These are phyloP conservation scores for Brettanomyces anomalus DNA, from an alignment of 805 yeast genomes.

Conservation along the genomic window DNA sequence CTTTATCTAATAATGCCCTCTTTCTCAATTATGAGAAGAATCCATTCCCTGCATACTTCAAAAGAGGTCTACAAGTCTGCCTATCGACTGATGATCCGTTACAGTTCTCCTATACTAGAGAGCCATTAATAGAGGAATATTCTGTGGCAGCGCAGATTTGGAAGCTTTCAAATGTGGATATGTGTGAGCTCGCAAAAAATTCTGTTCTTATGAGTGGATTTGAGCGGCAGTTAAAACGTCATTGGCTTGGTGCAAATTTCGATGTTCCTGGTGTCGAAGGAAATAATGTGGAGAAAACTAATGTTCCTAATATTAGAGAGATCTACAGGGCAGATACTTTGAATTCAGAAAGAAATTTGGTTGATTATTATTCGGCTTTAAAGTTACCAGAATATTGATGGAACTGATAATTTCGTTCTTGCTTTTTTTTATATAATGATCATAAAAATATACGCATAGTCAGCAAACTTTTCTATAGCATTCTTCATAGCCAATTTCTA, in stretches of 20 bases:
- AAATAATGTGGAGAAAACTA: constrained; percentile 86
- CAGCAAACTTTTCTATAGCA: too few relatives aligned
- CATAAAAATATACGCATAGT: too few relatives aligned
- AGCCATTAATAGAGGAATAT: constrained; percentile 94
- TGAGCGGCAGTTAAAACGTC: constrained; percentile 76
- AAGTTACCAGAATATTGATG: neutral
- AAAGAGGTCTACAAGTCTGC: constrained; percentile 89
- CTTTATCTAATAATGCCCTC: constrained; percentile 91
- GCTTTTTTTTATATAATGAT: too few relatives aligned
- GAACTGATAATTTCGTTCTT: neutral
- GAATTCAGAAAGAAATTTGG: constrained; percentile 58
- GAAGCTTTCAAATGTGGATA: constrained; percentile 87
- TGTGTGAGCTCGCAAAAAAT: constrained; percentile 93
- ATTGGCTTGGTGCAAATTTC: constrained; percentile 80
- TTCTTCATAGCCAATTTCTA: too few relatives aligned
- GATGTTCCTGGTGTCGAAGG: constrained; percentile 58
- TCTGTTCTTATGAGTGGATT: constrained; percentile 93
- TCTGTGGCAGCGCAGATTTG: constrained; percentile 98
- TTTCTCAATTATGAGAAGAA: constrained; percentile 94
- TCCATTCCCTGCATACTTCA: constrained; percentile 87
- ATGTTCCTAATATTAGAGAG: constrained; percentile 85
- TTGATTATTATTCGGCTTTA: constrained; percentile 42
- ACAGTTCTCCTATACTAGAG: constrained; percentile 94
- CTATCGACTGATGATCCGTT: constrained; percentile 96
- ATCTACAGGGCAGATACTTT: constrained; percentile 79